Conservation (phyloP, 768 basidiomycete genomes). For the Leccinum olivaceopallidum region DNA sequence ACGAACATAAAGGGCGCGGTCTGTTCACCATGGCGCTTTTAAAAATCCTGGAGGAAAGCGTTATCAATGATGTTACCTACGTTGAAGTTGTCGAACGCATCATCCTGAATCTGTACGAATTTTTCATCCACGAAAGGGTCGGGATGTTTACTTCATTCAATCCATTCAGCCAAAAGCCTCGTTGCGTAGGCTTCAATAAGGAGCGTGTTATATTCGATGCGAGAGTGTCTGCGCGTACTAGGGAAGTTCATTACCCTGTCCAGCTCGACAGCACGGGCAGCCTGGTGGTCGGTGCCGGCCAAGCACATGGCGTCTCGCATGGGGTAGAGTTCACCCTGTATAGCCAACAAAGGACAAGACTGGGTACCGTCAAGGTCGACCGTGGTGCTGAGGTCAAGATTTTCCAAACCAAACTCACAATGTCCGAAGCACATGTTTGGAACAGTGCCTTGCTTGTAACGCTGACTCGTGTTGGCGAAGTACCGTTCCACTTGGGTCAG, state of each 20-base stretch:
- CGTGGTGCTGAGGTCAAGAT: not conserved
- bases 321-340: conserved; percentile 25
- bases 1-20: conserved; percentile 22
- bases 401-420: conserved; percentile 11
- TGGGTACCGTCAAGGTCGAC: conserved; percentile 2
- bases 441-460: conserved; percentile 1
- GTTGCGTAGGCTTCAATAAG: conserved; percentile 27
- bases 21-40: conserved; percentile 30
- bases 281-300: conserved; percentile 25
- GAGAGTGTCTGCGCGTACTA: conserved; percentile 9
- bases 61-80: conserved; percentile 25
- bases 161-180: conserved; percentile 28
- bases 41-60: conserved; percentile 1
- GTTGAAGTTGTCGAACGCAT: conserved; percentile 20
- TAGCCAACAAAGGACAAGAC: not conserved
- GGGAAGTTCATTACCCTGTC: conserved; percentile 6
- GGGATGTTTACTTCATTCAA: not conserved
- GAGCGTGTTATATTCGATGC: conserved; percentile 25
- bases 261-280: not conserved
- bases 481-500: conserved; percentile 1
- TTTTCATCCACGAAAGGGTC: not conserved
- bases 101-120: conserved; percentile 8
- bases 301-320: conserved; percentile 25
- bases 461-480: not conserved
- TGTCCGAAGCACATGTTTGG: not conserved